These are phyloP conservation scores for Hortiboletus campestris DNA, from an alignment of 768 basidiomycete species.

Conservation along the genomic window DNA sequence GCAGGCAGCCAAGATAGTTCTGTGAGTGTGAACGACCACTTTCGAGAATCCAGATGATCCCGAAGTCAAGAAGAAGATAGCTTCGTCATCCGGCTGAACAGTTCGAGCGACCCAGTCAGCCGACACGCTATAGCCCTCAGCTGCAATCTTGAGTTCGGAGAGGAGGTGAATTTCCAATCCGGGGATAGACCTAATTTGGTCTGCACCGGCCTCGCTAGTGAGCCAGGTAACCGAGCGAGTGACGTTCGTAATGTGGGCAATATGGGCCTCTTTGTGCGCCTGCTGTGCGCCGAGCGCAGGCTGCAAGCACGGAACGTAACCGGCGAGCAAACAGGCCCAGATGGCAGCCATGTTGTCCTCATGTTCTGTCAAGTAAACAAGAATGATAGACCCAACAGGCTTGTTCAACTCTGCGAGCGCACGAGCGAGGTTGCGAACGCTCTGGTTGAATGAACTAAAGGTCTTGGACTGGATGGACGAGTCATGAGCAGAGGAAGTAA, in stretches of 20 bases:
- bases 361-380: conserved; percentile 29
- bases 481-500: conserved; percentile 27
- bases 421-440: conserved; percentile 15
- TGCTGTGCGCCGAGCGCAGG: conserved; percentile 30
- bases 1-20: conserved; percentile 34
- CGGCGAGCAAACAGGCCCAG: conserved; percentile 30
- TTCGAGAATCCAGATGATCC: conserved; percentile 43
- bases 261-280: conserved; percentile 27
- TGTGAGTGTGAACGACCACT: conserved; percentile 38
- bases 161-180: conserved; percentile 26
- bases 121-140: conserved; percentile 6
- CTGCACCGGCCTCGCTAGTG: conserved; percentile 24
- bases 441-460: conserved; percentile 18
- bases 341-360: conserved; percentile 30
- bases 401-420: conserved; percentile 16
- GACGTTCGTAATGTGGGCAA: conserved; percentile 21
- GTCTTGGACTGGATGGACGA: conserved; percentile 20
- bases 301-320: conserved; percentile 30
- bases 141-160: conserved; percentile 22
- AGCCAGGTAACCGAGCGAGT: conserved; percentile 23
- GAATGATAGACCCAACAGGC: conserved; percentile 21
- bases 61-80: conserved; percentile 36
- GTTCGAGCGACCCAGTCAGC: conserved; percentile 11
- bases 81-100: conserved; percentile 25
- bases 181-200: conserved; percentile 18